A percentile compares a stretch with the other conserved stretches of the same genome.
Conservation (phyloP, 768 basidiomycete species). For the Lentinula sp. region DNA sequence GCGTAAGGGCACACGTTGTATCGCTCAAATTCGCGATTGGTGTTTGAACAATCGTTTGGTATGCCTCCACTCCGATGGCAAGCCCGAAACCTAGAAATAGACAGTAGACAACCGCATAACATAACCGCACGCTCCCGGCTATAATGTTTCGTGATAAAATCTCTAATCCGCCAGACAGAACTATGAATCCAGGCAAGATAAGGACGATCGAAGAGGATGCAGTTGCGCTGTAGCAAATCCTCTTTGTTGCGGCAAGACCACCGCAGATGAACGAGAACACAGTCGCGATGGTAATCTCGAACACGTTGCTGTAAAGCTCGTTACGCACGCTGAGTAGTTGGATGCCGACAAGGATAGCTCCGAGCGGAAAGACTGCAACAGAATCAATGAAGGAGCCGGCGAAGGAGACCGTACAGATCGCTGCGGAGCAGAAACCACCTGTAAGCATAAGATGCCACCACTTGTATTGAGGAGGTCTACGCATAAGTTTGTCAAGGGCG, state of each 20-base stretch:
- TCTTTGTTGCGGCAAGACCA: constrained; percentile 58
- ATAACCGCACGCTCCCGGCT: constrained; percentile 77
- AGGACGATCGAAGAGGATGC: constrained; percentile 74
- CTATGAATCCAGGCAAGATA: constrained; percentile 73
- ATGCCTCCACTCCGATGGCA: constrained; percentile 71
- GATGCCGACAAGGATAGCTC: constrained; percentile 64
- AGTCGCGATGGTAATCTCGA: constrained; percentile 78
- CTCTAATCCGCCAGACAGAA: constrained; percentile 71
- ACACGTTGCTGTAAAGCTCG: constrained; percentile 76
- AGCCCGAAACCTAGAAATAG: constrained; percentile 77
- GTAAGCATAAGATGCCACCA: constrained; percentile 59
- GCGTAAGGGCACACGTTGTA: constrained; percentile 52
- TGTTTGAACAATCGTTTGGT: constrained; percentile 45
- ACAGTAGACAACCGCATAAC: constrained; percentile 77
- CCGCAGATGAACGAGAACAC: constrained; percentile 77
- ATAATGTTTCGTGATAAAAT: constrained; percentile 77
- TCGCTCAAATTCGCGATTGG: constrained; percentile 48
- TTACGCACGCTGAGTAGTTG: constrained; percentile 70
- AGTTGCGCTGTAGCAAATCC: constrained; percentile 78
- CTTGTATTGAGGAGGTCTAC: constrained; percentile 51
- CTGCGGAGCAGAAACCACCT: constrained; percentile 71
- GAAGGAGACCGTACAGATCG: constrained; percentile 71
- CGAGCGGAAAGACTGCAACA: constrained; percentile 67
- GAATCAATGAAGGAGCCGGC: constrained; percentile 75
- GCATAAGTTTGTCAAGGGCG: constrained; percentile 72